These are phyloP conservation scores for Xylaria sp. DNA, from an alignment of 2,329 filamentous ascomycete genomes.

Conservation along the genomic window DNA sequence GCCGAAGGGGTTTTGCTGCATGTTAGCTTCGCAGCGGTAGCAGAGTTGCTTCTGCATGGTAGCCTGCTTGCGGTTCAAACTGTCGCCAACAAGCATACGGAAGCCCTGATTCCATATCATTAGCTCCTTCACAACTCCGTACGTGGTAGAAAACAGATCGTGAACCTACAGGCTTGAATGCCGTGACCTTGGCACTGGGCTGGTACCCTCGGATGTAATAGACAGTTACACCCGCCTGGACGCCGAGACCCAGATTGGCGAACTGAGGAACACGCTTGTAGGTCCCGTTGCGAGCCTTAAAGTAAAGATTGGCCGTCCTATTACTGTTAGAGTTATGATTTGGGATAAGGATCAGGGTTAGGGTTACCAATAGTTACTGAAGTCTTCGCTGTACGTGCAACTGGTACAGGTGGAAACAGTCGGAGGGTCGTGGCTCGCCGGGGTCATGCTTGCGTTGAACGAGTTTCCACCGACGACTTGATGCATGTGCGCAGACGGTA, in stretches of 20 bases:
- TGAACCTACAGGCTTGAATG: constrained; percentile 46
- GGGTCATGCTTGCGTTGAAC: constrained; percentile 48
- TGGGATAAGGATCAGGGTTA: not conserved
- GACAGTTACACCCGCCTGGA: constrained; percentile 48
- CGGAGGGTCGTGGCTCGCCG: constrained; percentile 44
- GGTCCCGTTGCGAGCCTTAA: constrained; percentile 48
- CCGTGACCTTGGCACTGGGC: constrained; percentile 44
- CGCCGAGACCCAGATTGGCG: constrained; percentile 47
- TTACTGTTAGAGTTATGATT: not conserved
- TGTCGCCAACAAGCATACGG: constrained; percentile 49
- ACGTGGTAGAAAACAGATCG: not conserved
- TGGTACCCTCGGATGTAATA: constrained; percentile 50
- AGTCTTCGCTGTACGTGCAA: constrained; percentile 50
- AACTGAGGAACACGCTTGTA: constrained; percentile 49
- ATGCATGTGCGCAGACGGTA: constrained; percentile 49
- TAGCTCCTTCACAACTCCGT: not conserved
- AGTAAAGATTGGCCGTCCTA: constrained; percentile 48
- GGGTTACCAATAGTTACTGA: constrained; percentile 48
- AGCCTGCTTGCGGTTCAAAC: constrained; percentile 42
- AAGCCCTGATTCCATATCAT: constrained; percentile 43
- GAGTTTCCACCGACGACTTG: constrained; percentile 50
- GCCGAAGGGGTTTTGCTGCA: constrained; percentile 49
- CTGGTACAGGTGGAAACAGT: constrained; percentile 46
- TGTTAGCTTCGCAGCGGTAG: constrained; percentile 48
- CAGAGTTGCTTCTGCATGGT: constrained; percentile 48